Conservation (phyloP, 306 rosid genomes). For the Dryas octopetala region DNA sequence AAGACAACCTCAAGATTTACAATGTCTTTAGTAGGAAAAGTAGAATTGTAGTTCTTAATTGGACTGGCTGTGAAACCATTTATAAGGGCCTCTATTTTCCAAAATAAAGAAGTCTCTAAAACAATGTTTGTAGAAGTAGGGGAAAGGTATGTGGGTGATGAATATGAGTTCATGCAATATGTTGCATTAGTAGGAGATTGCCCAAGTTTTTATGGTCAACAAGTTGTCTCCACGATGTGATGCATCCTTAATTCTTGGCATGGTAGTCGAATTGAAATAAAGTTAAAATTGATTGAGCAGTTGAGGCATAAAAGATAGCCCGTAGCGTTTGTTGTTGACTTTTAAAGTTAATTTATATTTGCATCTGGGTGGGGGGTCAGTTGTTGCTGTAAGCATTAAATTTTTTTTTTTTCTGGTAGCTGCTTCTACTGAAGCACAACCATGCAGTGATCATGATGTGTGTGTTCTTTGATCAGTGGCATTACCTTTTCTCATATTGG, state of each 20-base stretch:
- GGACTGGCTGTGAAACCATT: neutral
- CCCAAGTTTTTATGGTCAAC: neutral
- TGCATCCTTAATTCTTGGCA: neutral
- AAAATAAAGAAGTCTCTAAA: too few relatives aligned
- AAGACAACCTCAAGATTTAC: neutral
- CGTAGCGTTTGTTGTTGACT: neutral
- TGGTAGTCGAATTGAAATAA: neutral
- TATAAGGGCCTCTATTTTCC: neutral
- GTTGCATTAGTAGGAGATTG: neutral
- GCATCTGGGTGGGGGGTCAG: constrained; percentile 1
- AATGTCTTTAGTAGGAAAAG: neutral
- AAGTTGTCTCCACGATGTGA: too few relatives aligned
- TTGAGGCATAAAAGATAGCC: neutral
- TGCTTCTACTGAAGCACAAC: neutral
- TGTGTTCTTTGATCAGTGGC: neutral
- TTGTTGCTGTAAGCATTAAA: neutral
- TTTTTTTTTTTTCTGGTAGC: neutral
- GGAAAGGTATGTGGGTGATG: neutral
- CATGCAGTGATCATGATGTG: neutral
- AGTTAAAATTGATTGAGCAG: neutral
- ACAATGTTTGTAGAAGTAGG: neutral
- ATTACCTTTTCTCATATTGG: constrained; percentile 8
- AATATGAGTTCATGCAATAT: neutral
- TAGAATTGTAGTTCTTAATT: neutral
- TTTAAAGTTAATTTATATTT: neutral